Base-by-base conservation (phyloP, 2,329 filamentous ascomycete species). In the Dactylonectria estremocensis region DNA sequence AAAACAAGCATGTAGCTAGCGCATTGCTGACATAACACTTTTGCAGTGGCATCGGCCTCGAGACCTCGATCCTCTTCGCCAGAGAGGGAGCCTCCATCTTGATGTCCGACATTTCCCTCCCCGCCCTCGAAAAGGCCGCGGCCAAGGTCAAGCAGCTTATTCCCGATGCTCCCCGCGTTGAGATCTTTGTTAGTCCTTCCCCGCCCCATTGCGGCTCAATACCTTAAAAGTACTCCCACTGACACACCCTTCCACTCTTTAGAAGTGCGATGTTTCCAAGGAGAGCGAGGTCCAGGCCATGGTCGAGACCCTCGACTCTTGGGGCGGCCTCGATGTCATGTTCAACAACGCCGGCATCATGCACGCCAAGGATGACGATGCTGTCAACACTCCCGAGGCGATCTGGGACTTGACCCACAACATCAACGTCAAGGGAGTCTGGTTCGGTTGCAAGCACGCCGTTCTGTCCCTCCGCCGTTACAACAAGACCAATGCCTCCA, bases 321-420 rank as follows among this genome's bases (percentile, higher is more conserved):
- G 93, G 93, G 95, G 95, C 77, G 95, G 95, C 50, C 83, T 96
- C 3, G 95, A 98, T 80, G 86, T 97, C 78, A 93, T 97, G 76
- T 98, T 97, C 90, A 98, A 98, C 90, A 98, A 98, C 81, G 95
- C 95, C 24, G 95, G 95, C 62, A 98, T 98, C 82, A 98, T 98
- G 95, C 95, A 97, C 84, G 91, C 90, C 54, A 87, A 92, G 64
- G 92, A 95, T 80, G 91, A 89, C 77, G 91, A 94, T 80, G 94
- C 95, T 55, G 85, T 97, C 79, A 89, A 92, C 80, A 97, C 95
- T 1, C 91, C 93, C 57, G 94, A 97, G 84, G 91, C 90, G 76
- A 95, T 98, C 85, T 98, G 95, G 95, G 94, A 98, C 77, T 84
- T 97, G 73, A 98, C 95, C 5, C 94, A 97, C 69, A 91, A 90